These are phyloP conservation scores for Pseudonitzschia delicatissima DNA, from an alignment of 108 stramenopile genomes.

Conservation along the genomic window DNA sequence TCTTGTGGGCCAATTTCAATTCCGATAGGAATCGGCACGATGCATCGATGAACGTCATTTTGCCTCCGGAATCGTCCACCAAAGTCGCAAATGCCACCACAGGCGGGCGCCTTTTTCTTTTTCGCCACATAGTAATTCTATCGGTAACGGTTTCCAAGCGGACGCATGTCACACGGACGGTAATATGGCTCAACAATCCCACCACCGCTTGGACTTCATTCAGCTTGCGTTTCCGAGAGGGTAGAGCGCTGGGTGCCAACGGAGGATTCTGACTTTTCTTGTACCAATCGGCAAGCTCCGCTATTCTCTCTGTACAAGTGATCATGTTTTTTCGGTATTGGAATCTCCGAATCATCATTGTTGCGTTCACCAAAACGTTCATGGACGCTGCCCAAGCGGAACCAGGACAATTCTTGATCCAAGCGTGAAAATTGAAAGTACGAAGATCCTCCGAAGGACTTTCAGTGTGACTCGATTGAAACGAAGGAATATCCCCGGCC, in stretches of 20 bases:
- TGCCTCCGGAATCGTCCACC: constrained; percentile 14
- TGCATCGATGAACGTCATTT: constrained; percentile 28
- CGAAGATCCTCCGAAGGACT: neutral
- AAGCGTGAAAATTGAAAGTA: constrained; percentile 2
- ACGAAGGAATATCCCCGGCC: constrained; percentile 20
- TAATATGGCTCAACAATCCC: constrained; percentile 18
- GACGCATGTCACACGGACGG: constrained; percentile 4
- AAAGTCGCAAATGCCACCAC: constrained; percentile 18
- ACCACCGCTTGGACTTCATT: constrained; percentile 13
- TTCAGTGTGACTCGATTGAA: constrained; percentile 24
- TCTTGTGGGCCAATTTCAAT: neutral
- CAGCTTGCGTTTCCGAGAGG: constrained; percentile 11
- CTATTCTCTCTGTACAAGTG: constrained; percentile 7
- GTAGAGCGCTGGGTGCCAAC: neutral
- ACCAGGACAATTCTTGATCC: constrained; percentile 22
- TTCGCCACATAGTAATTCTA: neutral
- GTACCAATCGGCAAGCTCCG: constrained; percentile 10
- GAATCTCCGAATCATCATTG: neutral
- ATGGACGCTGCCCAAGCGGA: constrained; percentile 3
- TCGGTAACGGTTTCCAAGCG: neutral
- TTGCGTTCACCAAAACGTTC: neutral
- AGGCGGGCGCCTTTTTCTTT: neutral
- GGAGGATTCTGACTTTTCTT: neutral
- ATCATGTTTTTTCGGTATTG: constrained; percentile 14
- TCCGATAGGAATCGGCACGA: constrained; percentile 6